phyloP scores from a whole-genome alignment of 352 stramenopile species.

The Phytophthora ramorum region DNA sequence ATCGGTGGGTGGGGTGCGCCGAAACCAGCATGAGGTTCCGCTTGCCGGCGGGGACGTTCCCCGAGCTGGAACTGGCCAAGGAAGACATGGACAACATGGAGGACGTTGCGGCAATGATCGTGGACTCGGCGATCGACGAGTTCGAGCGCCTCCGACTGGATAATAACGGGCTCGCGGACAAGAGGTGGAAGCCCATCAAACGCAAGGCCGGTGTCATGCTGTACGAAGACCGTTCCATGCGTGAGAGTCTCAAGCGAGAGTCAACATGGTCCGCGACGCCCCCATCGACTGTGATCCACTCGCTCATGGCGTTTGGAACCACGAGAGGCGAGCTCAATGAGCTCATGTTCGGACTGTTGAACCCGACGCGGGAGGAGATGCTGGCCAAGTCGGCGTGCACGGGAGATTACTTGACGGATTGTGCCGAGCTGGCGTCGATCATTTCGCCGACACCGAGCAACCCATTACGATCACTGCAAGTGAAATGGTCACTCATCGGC shows the following conservation, averaged over 20 bases:
- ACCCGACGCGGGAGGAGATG: conserved; percentile 37
- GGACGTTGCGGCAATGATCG: conserved; percentile 40
- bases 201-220: conserved; percentile 39
- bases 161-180: conserved; percentile 25
- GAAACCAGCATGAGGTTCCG: conserved; percentile 40
- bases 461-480: conserved; percentile 32
- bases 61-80: conserved; percentile 44
- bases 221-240: conserved; percentile 40
- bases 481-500: conserved; percentile 52
- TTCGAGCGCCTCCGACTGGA: conserved; percentile 31
- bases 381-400: conserved; percentile 43
- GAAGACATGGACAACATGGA: conserved; percentile 49
- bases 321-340: conserved; percentile 47
- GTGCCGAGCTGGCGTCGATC: conserved; percentile 39
- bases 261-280: conserved; percentile 9
- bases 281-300: conserved; percentile 24
- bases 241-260: conserved; percentile 16
- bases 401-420: conserved; percentile 42
- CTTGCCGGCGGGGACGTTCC: conserved; percentile 46
- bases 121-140: conserved; percentile 40
- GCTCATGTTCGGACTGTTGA: conserved; percentile 47
- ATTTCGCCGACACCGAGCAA: conserved; percentile 35
- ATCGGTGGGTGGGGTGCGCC: not conserved
- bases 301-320: conserved; percentile 44
- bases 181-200: conserved; percentile 46